These are phyloP conservation scores for Wickerhamomyces sp. DNA, from an alignment of 1,139 yeast species.

Conservation along the genomic window DNA sequence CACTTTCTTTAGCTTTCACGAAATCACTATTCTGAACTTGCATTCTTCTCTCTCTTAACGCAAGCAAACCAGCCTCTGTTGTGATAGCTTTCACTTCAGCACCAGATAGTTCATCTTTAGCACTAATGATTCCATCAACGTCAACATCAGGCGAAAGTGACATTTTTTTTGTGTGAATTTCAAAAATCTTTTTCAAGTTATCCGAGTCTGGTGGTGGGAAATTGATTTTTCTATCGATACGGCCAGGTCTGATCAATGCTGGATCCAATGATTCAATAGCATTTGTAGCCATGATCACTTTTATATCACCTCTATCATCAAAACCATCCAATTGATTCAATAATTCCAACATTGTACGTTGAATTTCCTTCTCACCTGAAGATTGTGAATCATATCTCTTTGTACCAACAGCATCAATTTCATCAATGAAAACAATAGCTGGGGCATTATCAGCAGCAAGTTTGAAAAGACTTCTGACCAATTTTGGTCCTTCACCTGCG, in stretches of 20 bases:
- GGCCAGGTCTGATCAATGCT: conserved; percentile 96
- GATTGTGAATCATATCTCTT: conserved; percentile 94
- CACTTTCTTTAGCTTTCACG: conserved; percentile 92
- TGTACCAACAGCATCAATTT: conserved; percentile 98
- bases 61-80: conserved; percentile 95
- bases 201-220: conserved; percentile 94
- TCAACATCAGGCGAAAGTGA: conserved; percentile 82
- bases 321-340: conserved; percentile 97
- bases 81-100: conserved; percentile 99
- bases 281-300: conserved; percentile 98
- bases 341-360: conserved; percentile 96
- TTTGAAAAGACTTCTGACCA: conserved; percentile 91
- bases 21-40: conserved; percentile 95
- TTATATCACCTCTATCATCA: conserved; percentile 97
- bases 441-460: conserved; percentile 98
- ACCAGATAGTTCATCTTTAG: conserved; percentile 94
- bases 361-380: conserved; percentile 97
- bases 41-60: conserved; percentile 97
- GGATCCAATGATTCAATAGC: conserved; percentile 95
- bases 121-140: conserved; percentile 81
- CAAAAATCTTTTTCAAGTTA: conserved; percentile 88
- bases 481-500: conserved; percentile 96
- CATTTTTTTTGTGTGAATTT: conserved; percentile 95
- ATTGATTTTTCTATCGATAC: conserved; percentile 95
- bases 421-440: conserved; percentile 95